Conservation (phyloP, 306 rosid genomes). For the Ziziphus jujuba region DNA sequence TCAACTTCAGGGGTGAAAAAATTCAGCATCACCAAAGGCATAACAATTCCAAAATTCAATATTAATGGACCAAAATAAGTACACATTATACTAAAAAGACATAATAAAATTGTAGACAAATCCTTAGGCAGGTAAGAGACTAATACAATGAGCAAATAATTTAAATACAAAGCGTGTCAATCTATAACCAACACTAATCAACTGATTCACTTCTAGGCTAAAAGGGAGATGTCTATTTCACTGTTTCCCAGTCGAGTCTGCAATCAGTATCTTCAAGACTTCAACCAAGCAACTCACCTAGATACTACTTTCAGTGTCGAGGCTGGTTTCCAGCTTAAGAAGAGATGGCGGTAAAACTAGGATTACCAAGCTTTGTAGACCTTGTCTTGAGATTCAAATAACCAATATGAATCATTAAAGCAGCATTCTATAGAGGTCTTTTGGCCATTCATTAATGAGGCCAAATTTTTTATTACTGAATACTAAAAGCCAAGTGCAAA, state of each 20-base stretch:
- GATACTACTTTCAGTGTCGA: conserved; percentile 3
- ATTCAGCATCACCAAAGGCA: no score
- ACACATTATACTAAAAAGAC: no score
- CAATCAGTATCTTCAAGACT: background rate
- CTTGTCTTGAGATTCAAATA: background rate
- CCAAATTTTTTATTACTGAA: background rate
- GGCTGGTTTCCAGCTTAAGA: background rate
- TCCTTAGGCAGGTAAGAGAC: no score
- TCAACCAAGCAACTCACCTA: conserved; percentile 8
- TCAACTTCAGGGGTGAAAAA: no score
- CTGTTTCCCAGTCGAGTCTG: no score
- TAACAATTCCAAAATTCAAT: no score
- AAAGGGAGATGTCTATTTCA: no score
- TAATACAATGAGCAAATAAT: no score
- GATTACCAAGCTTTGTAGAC: background rate
- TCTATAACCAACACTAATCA: background rate
- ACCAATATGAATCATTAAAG: background rate
- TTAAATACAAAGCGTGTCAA: background rate
- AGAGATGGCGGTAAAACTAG: background rate
- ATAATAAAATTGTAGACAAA: no score
- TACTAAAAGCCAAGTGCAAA: background rate
- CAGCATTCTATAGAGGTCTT: background rate
- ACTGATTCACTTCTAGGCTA: background rate
- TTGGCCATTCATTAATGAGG: background rate
- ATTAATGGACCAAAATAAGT: no score